A percentile compares a stretch with the other conserved stretches of the same genome.
phyloP scores from a whole-genome alignment of 208 protist genomes.

The Kentomonas sorsogonicus region DNA sequence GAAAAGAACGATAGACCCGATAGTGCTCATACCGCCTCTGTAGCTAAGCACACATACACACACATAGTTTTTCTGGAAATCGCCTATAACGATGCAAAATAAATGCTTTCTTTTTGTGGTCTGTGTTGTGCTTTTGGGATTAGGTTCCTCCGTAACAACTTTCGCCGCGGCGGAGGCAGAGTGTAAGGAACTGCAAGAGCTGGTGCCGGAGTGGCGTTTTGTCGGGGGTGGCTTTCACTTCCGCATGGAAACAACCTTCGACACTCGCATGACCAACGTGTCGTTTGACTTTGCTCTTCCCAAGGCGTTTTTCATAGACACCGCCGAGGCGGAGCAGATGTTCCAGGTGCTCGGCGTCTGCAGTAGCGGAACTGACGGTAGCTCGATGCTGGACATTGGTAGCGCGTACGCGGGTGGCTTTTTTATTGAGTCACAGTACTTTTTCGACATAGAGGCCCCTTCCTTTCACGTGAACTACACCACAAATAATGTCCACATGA shows the following conservation, averaged over 20 bases:
- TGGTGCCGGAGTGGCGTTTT: slow-evolving; percentile 18
- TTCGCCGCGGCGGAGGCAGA: neutral
- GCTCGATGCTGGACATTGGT: slow-evolving; percentile 2
- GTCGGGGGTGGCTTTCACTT: slow-evolving; percentile 35
- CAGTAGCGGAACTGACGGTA: neutral
- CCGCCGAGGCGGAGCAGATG: slow-evolving; percentile 53
- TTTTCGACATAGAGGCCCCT: slow-evolving; percentile 81
- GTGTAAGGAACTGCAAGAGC: neutral
- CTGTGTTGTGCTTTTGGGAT: too few relatives aligned
- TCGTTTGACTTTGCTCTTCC: slow-evolving; percentile 63
- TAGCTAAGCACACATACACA: too few relatives aligned
- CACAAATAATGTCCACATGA: slow-evolving; percentile 32
- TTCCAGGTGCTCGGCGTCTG: slow-evolving; percentile 27
- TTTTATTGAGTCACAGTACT: slow-evolving; percentile 30
- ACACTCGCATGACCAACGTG: slow-evolving; percentile 40
- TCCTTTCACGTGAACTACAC: slow-evolving; percentile 61
- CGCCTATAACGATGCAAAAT: too few relatives aligned
- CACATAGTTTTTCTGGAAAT: too few relatives aligned
- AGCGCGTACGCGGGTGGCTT: slow-evolving; percentile 17
- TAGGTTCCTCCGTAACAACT: neutral
- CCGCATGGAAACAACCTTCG: neutral
- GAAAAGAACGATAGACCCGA: too few relatives aligned
- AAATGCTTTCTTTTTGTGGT: too few relatives aligned
- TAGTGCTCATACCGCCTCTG: too few relatives aligned
- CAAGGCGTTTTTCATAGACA: slow-evolving; percentile 51